phyloP scores from a whole-genome alignment of 345 rosid genomes.

The Dovyalis caffra region DNA sequence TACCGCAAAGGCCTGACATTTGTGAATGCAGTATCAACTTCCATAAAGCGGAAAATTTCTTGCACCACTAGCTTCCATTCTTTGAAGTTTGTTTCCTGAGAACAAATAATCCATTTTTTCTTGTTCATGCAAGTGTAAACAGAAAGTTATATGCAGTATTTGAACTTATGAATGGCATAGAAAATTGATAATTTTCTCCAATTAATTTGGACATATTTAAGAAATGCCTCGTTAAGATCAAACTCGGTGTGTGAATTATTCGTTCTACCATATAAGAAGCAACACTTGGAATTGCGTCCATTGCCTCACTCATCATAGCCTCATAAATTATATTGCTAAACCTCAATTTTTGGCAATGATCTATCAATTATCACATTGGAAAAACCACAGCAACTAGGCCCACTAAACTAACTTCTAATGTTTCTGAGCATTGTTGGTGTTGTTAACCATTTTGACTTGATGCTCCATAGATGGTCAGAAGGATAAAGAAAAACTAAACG shows the following conservation, averaged over 20 bases:
- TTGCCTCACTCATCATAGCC: background rate
- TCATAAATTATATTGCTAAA: background rate
- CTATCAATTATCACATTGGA: background rate
- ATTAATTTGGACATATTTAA: background rate
- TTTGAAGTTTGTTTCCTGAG: slow-evolving; percentile 77
- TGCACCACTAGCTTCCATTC: slow-evolving; percentile 90
- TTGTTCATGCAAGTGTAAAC: background rate
- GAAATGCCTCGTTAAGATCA: background rate
- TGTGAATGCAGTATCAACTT: slow-evolving; percentile 40
- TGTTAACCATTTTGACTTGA: background rate
- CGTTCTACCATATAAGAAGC: background rate
- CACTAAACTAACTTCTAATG: background rate
- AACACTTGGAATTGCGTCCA: background rate
- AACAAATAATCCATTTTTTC: slow-evolving; percentile 5
- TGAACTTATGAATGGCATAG: background rate
- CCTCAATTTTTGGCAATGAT: background rate
- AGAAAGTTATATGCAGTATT: background rate
- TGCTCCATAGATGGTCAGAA: background rate
- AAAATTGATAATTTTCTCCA: background rate
- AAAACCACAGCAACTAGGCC: background rate
- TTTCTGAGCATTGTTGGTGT: background rate
- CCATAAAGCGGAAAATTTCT: slow-evolving; percentile 68
- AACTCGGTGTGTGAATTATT: background rate
- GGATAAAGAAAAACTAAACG: background rate
- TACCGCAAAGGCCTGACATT: slow-evolving; percentile 77